A percentile compares a stretch with the other conserved stretches of the same genome.
These are phyloP conservation scores for Pharus latifolius DNA, from an alignment of 176 grass and related monocot genomes.

Conservation along the genomic window DNA sequence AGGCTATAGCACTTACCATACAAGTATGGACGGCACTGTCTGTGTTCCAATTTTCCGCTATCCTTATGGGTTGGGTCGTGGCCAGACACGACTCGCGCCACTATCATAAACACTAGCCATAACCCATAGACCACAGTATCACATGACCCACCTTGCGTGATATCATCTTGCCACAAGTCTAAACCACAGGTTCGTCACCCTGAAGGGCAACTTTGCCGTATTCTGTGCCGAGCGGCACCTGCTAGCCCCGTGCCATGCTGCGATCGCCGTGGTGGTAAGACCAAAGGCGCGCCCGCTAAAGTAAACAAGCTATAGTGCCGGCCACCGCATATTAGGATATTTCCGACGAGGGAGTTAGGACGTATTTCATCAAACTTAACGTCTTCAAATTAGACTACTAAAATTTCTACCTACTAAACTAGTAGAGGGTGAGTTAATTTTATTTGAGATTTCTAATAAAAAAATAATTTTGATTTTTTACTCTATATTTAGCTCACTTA, in stretches of 20 bases:
- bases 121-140: not conserved
- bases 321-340: no score
- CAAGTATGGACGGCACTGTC: not conserved
- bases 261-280: not conserved
- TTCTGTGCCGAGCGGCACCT: conserved; percentile 21
- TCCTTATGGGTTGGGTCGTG: not conserved
- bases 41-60: not conserved
- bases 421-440: no score
- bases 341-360: no score
- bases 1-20: not conserved
- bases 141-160: not conserved
- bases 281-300: not conserved
- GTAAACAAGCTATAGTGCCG: no score
- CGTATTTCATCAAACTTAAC: no score
- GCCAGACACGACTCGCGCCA: not conserved
- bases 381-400: no score
- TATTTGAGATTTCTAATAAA: no score
- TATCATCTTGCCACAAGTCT: not conserved
- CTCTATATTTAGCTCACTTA: no score
- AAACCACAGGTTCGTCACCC: not conserved
- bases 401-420: no score
- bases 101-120: not conserved
- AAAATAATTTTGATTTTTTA: no score
- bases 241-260: not conserved
- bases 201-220: not conserved